These are phyloP conservation scores for Aphanomyces euteiches DNA, from an alignment of 352 stramenopile genomes.

Conservation along the genomic window DNA sequence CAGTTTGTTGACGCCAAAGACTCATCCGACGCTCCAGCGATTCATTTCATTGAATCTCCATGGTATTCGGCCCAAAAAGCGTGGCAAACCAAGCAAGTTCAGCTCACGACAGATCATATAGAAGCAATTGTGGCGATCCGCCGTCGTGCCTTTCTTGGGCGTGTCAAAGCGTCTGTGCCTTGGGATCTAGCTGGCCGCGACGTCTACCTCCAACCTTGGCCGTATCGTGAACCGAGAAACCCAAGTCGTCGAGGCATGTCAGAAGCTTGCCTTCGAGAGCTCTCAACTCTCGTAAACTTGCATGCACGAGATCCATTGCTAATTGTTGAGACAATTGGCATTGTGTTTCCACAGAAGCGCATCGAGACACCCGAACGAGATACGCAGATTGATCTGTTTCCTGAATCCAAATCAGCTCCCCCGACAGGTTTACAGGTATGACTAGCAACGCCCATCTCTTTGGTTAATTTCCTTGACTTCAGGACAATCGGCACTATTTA, in stretches of 20 bases:
- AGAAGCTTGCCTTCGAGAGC: conserved; percentile 46
- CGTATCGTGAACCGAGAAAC: conserved; percentile 59
- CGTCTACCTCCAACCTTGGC: conserved; percentile 76
- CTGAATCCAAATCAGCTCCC: conserved; percentile 30
- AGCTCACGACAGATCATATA: conserved; percentile 33
- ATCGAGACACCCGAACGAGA: conserved; percentile 12
- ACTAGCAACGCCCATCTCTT: too few relatives aligned
- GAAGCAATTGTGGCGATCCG: conserved; percentile 55
- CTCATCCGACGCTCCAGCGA: background rate
- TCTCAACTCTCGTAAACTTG: conserved; percentile 24
- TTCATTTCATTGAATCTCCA: background rate
- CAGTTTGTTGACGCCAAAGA: conserved; percentile 15
- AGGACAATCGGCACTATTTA: conserved; percentile 56
- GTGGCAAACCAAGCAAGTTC: background rate
- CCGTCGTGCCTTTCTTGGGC: conserved; percentile 59
- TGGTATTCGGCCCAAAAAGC: background rate
- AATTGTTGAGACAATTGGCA: conserved; percentile 59
- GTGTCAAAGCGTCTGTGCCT: conserved; percentile 35
- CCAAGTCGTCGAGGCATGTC: conserved; percentile 46
- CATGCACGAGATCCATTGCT: conserved; percentile 40
- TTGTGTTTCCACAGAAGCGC: conserved; percentile 67
- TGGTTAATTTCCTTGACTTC: background rate
- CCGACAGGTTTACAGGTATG: background rate
- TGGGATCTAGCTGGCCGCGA: conserved; percentile 46
- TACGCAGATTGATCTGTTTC: conserved; percentile 38